Evolutionary conservation across 1,139 yeast species (phyloP).

Genomic region (Yamadazyma diospyri): DNA sequence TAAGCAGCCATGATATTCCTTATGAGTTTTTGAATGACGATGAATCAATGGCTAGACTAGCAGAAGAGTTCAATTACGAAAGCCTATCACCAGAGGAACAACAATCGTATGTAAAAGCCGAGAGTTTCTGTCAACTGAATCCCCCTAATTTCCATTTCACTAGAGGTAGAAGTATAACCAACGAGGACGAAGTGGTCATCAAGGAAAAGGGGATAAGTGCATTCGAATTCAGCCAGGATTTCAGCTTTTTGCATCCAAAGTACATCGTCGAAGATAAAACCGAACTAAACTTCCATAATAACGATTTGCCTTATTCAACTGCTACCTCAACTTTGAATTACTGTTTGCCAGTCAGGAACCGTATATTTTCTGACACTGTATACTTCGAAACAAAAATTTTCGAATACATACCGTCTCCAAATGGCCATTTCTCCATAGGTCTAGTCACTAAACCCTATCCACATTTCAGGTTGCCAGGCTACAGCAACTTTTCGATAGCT

Average conservation of each 20-base stretch:
- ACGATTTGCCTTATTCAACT: conserved; percentile 41
- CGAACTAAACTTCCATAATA: conserved; percentile 52
- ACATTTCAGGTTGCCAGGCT: conserved; percentile 78
- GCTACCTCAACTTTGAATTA: conserved; percentile 53
- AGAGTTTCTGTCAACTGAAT: conserved; percentile 28
- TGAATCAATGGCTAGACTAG: conserved; percentile 32
- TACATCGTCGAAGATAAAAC: conserved; percentile 59
- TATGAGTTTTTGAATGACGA: conserved; percentile 43
- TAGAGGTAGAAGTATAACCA: conserved; percentile 32
- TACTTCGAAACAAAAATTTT: conserved; percentile 70
- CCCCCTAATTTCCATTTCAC: conserved; percentile 32
- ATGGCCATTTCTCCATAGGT: conserved; percentile 68
- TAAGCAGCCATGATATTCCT: conserved; percentile 26
- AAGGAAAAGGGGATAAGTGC: conserved; percentile 42
- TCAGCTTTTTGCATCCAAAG: conserved; percentile 26
- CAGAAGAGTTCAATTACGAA: conserved; percentile 37
- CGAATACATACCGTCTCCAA: conserved; percentile 39
- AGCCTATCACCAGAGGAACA: conserved; percentile 45
- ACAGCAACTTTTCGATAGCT: conserved; percentile 75
- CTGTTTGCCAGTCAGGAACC: conserved; percentile 59
- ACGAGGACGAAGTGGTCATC: conserved; percentile 29
- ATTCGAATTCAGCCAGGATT: conserved; percentile 40
- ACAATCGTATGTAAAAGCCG: conserved; percentile 30
- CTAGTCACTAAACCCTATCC: conserved; percentile 89
- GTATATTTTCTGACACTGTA: conserved; percentile 54